A percentile compares a stretch with the other conserved stretches of the same genome.
Conservation (phyloP, 768 basidiomycete species). For the Tephrocybe rancida region DNA sequence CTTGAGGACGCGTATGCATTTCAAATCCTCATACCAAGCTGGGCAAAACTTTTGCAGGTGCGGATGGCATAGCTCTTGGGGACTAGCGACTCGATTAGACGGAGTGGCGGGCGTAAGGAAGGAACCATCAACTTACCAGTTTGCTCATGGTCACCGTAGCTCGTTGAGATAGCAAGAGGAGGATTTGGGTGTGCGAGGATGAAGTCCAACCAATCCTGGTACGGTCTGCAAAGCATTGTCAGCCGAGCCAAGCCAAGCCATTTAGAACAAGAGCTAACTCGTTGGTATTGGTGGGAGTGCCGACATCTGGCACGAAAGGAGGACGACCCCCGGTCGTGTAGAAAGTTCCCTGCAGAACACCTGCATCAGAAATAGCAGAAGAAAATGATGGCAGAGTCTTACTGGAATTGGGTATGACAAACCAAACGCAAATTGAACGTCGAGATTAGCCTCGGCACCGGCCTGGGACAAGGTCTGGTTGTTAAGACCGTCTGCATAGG, state of each 20-base stretch:
- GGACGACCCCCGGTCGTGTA: constrained; percentile 64
- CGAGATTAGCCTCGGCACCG: constrained; percentile 65
- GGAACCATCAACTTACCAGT: constrained; percentile 41
- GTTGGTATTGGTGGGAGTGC: constrained; percentile 38
- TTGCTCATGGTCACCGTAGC: constrained; percentile 72
- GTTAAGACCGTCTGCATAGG: constrained; percentile 52
- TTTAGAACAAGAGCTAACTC: constrained; percentile 28
- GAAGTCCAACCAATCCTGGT: constrained; percentile 57
- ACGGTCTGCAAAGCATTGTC: constrained; percentile 23
- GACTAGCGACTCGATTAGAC: constrained; percentile 34
- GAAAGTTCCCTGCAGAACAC: constrained; percentile 43
- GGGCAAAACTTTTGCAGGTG: constrained; percentile 60
- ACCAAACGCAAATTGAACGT: constrained; percentile 65
- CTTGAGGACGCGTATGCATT: not conserved
- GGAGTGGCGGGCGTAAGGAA: not conserved
- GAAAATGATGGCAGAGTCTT: not conserved
- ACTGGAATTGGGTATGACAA: constrained; percentile 60
- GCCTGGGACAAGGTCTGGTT: constrained; percentile 53
- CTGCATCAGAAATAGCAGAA: not conserved
- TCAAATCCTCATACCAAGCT: constrained; percentile 49
- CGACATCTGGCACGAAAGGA: constrained; percentile 52
- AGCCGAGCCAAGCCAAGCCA: not conserved
- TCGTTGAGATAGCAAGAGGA: constrained; percentile 66
- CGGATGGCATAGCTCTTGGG: constrained; percentile 56
- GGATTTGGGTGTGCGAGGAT: constrained; percentile 43